Conservation (phyloP, 2,329 filamentous ascomycete genomes). For the Mariannaea sp. region DNA sequence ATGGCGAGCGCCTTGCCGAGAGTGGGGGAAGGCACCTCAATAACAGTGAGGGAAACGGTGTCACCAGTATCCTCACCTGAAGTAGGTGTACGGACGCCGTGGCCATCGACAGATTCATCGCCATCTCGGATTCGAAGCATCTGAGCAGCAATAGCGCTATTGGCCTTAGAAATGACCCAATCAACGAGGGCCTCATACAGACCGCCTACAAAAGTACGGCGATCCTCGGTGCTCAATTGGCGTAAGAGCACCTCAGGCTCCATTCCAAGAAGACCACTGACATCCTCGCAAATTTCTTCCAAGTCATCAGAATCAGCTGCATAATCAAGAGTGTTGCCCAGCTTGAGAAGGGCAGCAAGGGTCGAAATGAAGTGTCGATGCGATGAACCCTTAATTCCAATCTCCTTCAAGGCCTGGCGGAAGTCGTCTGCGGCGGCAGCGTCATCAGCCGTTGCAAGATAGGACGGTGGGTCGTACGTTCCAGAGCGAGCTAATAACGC, state of each 20-base stretch:
- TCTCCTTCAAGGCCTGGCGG: constrained; percentile 80
- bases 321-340: constrained; percentile 89
- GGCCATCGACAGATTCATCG: constrained; percentile 70
- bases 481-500: constrained; percentile 78
- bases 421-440: constrained; percentile 93
- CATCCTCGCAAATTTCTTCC: constrained; percentile 88
- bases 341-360: constrained; percentile 83
- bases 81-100: constrained; percentile 65
- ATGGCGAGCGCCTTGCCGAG: constrained; percentile 89
- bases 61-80: constrained; percentile 75
- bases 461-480: constrained; percentile 84
- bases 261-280: constrained; percentile 81
- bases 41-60: constrained; percentile 84
- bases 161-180: constrained; percentile 90
- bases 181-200: constrained; percentile 94
- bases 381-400: constrained; percentile 88
- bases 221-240: constrained; percentile 83
- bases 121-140: constrained; percentile 69
- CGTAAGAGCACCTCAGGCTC: constrained; percentile 81
- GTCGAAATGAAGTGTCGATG: constrained; percentile 85
- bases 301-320: constrained; percentile 81
- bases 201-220: constrained; percentile 79
- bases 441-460: constrained; percentile 91
- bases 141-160: constrained; percentile 79
- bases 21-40: constrained; percentile 80